These are phyloP conservation scores for Picea engelmannii DNA, from an alignment of 83 land plant genomes.

Conservation along the genomic window DNA sequence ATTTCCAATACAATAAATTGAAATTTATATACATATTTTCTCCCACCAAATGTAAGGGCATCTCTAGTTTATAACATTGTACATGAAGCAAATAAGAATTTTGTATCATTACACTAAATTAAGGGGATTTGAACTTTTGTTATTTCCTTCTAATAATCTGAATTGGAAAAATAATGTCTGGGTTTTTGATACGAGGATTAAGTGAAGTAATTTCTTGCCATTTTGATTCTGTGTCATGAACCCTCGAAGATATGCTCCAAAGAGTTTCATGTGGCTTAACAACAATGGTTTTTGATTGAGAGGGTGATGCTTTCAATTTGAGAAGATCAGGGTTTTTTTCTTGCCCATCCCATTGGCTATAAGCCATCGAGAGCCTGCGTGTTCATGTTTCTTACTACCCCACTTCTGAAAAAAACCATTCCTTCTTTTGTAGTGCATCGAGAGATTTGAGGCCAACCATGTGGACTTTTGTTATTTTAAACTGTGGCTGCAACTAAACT, in stretches of 20 bases:
- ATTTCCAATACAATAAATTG: not conserved
- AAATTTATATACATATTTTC: not conserved
- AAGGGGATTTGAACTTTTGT: not conserved
- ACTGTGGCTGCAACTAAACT: conserved; percentile 19
- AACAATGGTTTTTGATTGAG: conserved; percentile 16
- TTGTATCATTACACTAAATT: not conserved
- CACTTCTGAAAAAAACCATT: conserved; percentile 21
- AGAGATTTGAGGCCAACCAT: conserved; percentile 35
- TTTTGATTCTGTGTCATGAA: conserved; percentile 17
- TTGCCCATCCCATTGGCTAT: conserved; percentile 52
- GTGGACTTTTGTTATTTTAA: conserved; percentile 42
- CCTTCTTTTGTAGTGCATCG: conserved; percentile 17
- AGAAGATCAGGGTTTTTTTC: conserved; percentile 26
- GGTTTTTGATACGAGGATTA: conserved; percentile 36
- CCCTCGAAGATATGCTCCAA: conserved; percentile 47
- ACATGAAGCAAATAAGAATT: not conserved
- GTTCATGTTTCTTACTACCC: conserved; percentile 49
- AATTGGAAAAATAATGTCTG: conserved; percentile 38
- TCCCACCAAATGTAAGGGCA: not conserved
- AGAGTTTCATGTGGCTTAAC: conserved; percentile 36
- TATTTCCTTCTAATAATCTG: conserved; percentile 22
- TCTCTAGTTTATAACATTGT: not conserved
- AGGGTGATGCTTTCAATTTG: conserved; percentile 18
- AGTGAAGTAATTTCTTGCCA: conserved; percentile 12
- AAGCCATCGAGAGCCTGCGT: conserved; percentile 56